A percentile compares a stretch with the other conserved stretches of the same genome.
Conservation (phyloP, 2,329 filamentous ascomycete species). For the Venturia asperata region DNA sequence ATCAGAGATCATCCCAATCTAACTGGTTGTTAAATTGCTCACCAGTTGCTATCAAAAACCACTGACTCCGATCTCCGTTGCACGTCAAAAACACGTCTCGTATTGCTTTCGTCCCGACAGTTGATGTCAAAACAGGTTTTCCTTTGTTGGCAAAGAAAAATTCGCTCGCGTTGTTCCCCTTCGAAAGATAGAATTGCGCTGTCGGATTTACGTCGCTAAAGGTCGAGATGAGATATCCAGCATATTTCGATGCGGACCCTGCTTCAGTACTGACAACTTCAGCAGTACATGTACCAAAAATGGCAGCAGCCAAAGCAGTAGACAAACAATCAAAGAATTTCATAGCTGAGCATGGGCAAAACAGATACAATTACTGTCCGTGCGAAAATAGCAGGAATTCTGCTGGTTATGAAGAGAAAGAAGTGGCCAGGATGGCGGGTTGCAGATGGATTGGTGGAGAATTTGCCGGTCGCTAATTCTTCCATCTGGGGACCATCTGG, state of each 20-base stretch:
- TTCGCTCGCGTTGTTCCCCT: slow-evolving; percentile 14
- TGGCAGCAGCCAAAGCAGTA: neutral
- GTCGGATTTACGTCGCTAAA: slow-evolving; percentile 5
- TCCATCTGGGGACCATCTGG: no score
- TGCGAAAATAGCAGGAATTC: neutral
- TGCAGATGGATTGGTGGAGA: no score
- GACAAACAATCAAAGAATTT: neutral
- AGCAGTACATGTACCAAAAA: neutral
- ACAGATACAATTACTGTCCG: neutral
- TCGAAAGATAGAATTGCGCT: slow-evolving; percentile 13
- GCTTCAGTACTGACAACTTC: neutral
- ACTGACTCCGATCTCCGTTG: slow-evolving; percentile 11
- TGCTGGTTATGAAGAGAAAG: neutral
- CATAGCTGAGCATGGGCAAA: neutral
- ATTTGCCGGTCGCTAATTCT: no score
- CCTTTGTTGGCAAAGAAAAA: slow-evolving; percentile 11
- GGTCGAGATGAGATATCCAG: slow-evolving; percentile 14
- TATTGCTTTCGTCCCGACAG: slow-evolving; percentile 15
- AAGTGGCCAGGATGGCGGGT: neutral
- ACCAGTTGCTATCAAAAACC: slow-evolving; percentile 18
- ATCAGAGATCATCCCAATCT: neutral
- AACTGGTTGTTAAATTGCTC: neutral
- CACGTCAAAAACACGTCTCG: slow-evolving; percentile 15
- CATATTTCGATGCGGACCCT: slow-evolving; percentile 2
- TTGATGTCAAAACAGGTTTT: slow-evolving; percentile 1